Conservation (phyloP, 352 stramenopile genomes). For the Globisporangium nunn region DNA sequence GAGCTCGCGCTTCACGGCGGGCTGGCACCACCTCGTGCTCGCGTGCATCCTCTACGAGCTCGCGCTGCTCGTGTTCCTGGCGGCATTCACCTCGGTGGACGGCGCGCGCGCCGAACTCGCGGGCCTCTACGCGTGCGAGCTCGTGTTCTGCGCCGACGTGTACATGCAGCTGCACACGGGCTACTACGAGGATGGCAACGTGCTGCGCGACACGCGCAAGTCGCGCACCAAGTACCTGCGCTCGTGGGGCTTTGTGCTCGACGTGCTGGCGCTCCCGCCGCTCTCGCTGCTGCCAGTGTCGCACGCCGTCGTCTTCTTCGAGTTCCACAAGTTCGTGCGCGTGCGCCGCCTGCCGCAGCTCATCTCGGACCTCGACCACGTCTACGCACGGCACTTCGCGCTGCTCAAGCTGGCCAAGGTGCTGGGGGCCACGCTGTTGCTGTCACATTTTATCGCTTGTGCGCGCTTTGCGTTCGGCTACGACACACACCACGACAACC, state of each 20-base stretch:
- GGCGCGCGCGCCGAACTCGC: slow-evolving; percentile 18
- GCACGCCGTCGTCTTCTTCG: slow-evolving; percentile 21
- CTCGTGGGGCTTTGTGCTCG: slow-evolving; percentile 41
- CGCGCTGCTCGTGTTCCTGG: slow-evolving; percentile 34
- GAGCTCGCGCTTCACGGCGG: slow-evolving; percentile 38
- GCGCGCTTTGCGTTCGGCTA: slow-evolving; percentile 41
- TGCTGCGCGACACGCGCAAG: slow-evolving; percentile 49
- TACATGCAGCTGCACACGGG: slow-evolving; percentile 70
- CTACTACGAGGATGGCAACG: slow-evolving; percentile 65
- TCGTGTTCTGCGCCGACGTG: slow-evolving; percentile 53
- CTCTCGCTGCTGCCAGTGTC: slow-evolving; percentile 29
- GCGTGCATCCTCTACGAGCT: slow-evolving; percentile 47
- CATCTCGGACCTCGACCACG: slow-evolving; percentile 51
- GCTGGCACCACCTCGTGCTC: slow-evolving; percentile 50
- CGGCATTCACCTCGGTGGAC: slow-evolving; percentile 22
- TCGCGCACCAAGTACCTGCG: slow-evolving; percentile 56
- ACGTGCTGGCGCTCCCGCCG: slow-evolving; percentile 39
- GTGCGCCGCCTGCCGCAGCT: slow-evolving; percentile 38
- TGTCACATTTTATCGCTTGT: slow-evolving; percentile 54
- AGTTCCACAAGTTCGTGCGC: slow-evolving; percentile 53
- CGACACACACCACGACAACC: slow-evolving; percentile 28
- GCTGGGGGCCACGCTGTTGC: slow-evolving; percentile 33
- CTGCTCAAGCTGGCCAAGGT: slow-evolving; percentile 54
- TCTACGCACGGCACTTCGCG: slow-evolving; percentile 58
- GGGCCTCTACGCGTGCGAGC: slow-evolving; percentile 43